Evolutionary conservation across 2,329 filamentous ascomycete genomes (phyloP).

Genomic region (Colletotrichum caudatum): DNA sequence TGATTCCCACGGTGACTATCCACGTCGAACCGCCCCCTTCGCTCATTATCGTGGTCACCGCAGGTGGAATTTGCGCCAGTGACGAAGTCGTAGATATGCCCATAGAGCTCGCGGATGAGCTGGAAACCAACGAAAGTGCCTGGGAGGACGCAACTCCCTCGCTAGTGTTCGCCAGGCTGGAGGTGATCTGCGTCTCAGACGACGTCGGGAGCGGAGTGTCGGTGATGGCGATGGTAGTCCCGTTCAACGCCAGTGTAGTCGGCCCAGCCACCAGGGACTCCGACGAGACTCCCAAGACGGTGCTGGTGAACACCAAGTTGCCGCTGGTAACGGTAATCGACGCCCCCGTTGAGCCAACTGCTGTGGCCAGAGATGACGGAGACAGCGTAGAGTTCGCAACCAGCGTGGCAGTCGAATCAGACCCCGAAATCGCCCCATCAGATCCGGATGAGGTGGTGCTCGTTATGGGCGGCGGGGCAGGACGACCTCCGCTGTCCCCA

Average conservation of each 20-base stretch:
- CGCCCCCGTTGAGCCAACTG: not conserved
- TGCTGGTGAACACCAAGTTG: not conserved
- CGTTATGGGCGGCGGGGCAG: slow-evolving; percentile 1
- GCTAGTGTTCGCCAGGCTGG: not conserved
- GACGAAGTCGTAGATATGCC: not conserved
- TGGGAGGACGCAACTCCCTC: not conserved
- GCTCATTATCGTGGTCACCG: slow-evolving; percentile 15
- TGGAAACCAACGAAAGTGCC: not conserved
- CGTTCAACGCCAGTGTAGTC: slow-evolving; percentile 3
- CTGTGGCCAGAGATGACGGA: not conserved
- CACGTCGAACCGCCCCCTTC: slow-evolving; percentile 15
- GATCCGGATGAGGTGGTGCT: not conserved
- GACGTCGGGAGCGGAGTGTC: not conserved
- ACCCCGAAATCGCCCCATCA: not conserved
- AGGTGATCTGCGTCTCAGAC: not conserved
- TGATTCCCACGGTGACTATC: not conserved
- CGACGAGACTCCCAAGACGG: not conserved
- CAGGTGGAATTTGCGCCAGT: not conserved
- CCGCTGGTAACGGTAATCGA: not conserved
- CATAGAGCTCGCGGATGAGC: not conserved
- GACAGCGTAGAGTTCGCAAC: not conserved
- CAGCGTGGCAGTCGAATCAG: not conserved
- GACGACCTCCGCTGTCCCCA: slow-evolving; percentile 11
- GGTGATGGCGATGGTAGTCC: not conserved
- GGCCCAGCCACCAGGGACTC: not conserved